A percentile compares a stretch with the other conserved stretches of the same genome.
Conservation (phyloP, 805 yeast genomes). For the Zygosaccharomyces rouxii region DNA sequence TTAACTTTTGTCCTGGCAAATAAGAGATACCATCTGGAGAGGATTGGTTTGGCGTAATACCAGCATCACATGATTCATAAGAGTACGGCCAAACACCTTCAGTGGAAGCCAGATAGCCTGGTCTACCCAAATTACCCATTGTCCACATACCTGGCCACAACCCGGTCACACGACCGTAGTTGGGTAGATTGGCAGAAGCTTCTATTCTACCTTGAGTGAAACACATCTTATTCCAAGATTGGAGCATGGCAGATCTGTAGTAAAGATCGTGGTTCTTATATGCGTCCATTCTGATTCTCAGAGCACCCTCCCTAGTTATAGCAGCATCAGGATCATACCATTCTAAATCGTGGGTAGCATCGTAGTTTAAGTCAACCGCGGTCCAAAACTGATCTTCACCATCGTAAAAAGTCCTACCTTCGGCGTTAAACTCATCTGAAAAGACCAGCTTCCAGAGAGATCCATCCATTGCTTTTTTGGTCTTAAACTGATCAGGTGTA, state of each 20-base stretch:
- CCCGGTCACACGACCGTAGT: slow-evolving; percentile 72
- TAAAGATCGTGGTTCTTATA: slow-evolving; percentile 69
- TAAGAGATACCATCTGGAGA: slow-evolving; percentile 84
- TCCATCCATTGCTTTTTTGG: slow-evolving; percentile 56
- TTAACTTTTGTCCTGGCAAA: slow-evolving; percentile 78
- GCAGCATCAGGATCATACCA: slow-evolving; percentile 95
- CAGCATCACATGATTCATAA: slow-evolving; percentile 84
- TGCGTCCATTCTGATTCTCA: slow-evolving; percentile 72
- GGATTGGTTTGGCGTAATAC: slow-evolving; percentile 91
- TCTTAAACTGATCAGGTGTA: slow-evolving; percentile 48
- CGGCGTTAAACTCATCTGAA: slow-evolving; percentile 85
- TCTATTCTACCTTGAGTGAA: slow-evolving; percentile 81
- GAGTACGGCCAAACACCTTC: slow-evolving; percentile 96
- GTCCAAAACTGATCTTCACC: slow-evolving; percentile 92
- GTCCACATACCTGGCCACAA: slow-evolving; percentile 98
- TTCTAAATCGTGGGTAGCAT: slow-evolving; percentile 83
- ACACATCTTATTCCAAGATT: slow-evolving; percentile 88
- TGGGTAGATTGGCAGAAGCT: slow-evolving; percentile 73
- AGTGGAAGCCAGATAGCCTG: slow-evolving; percentile 81
- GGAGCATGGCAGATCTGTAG: slow-evolving; percentile 89
- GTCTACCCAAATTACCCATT: slow-evolving; percentile 87
- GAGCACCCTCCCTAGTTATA: slow-evolving; percentile 68
- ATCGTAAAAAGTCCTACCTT: slow-evolving; percentile 83
- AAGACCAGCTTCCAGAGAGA: slow-evolving; percentile 72
- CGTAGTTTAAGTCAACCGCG: slow-evolving; percentile 79